Conservation (phyloP, 83 land plant genomes). For the Isoetes engelmannii region DNA sequence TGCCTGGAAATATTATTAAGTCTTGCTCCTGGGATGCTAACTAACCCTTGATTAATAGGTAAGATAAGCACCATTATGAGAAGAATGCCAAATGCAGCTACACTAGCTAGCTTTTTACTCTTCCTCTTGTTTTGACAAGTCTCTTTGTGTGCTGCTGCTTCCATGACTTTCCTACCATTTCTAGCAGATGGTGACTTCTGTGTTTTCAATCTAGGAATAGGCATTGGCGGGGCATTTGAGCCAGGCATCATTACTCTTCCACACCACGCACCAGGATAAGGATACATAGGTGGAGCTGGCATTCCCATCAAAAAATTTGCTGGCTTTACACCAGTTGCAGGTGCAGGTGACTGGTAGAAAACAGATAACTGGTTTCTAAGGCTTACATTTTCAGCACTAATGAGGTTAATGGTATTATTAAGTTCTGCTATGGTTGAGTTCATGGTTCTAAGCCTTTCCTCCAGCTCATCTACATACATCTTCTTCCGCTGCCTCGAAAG, state of each 20-base stretch:
- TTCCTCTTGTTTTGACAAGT: slow-evolving; percentile 39
- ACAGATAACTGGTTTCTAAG: slow-evolving; percentile 59
- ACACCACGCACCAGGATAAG: slow-evolving; percentile 30
- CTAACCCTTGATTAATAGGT: slow-evolving; percentile 21
- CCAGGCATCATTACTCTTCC: slow-evolving; percentile 41
- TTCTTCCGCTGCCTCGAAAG: slow-evolving; percentile 93
- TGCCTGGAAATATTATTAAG: neutral
- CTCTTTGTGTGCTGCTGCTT: slow-evolving; percentile 16
- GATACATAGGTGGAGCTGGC: slow-evolving; percentile 8
- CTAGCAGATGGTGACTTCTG: slow-evolving; percentile 27
- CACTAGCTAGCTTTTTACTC: slow-evolving; percentile 64
- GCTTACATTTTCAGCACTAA: slow-evolving; percentile 84
- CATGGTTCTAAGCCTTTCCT: slow-evolving; percentile 73
- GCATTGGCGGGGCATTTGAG: slow-evolving; percentile 63
- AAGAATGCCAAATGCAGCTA: slow-evolving; percentile 32
- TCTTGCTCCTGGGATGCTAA: neutral
- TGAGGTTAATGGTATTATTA: slow-evolving; percentile 52
- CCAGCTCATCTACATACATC: slow-evolving; percentile 88
- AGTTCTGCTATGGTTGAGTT: slow-evolving; percentile 66
- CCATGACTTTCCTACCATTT: slow-evolving; percentile 26
- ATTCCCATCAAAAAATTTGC: slow-evolving; percentile 18
- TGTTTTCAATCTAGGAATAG: slow-evolving; percentile 74
- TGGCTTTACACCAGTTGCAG: slow-evolving; percentile 31
- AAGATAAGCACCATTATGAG: slow-evolving; percentile 38
- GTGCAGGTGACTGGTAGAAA: slow-evolving; percentile 15